Evolutionary conservation across 345 rosid species (phyloP).

Genomic region (Clarkia xantiana): DNA sequence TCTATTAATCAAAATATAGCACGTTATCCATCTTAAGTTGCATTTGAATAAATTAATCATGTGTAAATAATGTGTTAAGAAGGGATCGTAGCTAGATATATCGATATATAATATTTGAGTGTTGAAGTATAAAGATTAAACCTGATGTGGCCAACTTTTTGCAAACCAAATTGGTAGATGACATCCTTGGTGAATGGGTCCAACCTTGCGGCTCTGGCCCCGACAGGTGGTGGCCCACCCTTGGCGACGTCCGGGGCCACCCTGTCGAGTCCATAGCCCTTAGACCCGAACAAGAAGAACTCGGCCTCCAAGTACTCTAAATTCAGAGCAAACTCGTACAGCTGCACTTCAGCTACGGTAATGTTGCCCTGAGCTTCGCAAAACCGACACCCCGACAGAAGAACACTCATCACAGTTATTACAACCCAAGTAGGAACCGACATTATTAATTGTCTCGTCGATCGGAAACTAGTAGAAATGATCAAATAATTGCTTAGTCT

Average conservation of each 20-base stretch:
- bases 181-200: constrained; percentile 41
- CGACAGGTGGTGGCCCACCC: constrained; percentile 68
- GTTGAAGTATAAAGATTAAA: constrained; percentile 5
- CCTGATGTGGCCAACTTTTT: constrained; percentile 92
- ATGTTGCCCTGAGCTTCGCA: too few relatives aligned
- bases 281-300: constrained; percentile 57
- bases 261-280: constrained; percentile 61
- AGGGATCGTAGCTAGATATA: too few relatives aligned
- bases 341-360: constrained; percentile 17
- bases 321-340: constrained; percentile 73
- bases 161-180: constrained; percentile 67
- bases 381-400: too few relatives aligned
- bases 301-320: constrained; percentile 87
- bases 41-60: too few relatives aligned
- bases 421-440: too few relatives aligned
- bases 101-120: background rate
- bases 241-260: constrained; percentile 44
- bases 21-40: too few relatives aligned
- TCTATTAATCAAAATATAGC: too few relatives aligned
- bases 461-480: too few relatives aligned
- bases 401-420: too few relatives aligned
- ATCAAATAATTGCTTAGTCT: too few relatives aligned
- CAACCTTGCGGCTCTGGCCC: constrained; percentile 48
- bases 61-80: too few relatives aligned
- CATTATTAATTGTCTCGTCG: too few relatives aligned